These are phyloP conservation scores for Cucurbita argyrosperma DNA, from an alignment of 306 rosid species.

Conservation along the genomic window DNA sequence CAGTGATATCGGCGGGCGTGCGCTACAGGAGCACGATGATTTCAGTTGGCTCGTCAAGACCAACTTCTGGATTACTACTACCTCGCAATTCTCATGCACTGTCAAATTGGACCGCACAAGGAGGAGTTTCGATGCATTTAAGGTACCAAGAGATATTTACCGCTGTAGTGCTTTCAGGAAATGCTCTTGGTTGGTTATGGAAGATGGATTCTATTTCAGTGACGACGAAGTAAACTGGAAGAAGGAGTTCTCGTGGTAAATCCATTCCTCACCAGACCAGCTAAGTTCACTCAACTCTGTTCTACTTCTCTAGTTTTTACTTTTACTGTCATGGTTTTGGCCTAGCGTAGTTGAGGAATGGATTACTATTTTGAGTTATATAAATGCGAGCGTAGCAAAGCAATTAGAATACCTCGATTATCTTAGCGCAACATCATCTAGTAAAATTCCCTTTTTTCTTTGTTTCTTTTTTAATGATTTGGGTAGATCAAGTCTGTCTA, in stretches of 20 bases:
- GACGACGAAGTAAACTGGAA: slow-evolving; percentile 62
- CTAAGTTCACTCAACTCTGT: background rate
- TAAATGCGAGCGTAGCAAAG: background rate
- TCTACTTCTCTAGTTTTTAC: background rate
- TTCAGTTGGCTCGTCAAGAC: slow-evolving; percentile 57
- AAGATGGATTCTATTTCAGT: slow-evolving; percentile 75
- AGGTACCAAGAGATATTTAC: slow-evolving; percentile 44
- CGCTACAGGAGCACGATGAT: slow-evolving; percentile 71
- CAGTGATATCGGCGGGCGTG: slow-evolving; percentile 72
- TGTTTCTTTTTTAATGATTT: background rate
- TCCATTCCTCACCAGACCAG: background rate
- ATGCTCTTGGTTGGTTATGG: slow-evolving; percentile 61
- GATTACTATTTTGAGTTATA: background rate
- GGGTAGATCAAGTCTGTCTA: background rate
- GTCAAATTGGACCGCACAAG: slow-evolving; percentile 56
- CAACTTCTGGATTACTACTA: slow-evolving; percentile 35
- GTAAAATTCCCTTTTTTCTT: background rate
- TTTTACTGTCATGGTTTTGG: background rate
- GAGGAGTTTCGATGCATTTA: slow-evolving; percentile 59
- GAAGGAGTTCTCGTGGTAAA: slow-evolving; percentile 61
- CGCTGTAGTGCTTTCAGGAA: slow-evolving; percentile 41
- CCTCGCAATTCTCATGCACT: slow-evolving; percentile 43
- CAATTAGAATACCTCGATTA: background rate
- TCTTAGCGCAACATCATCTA: background rate
- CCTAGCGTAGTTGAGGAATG: background rate